Evolutionary conservation across 306 rosid genomes (phyloP), one percentile per base, ranked within the genome.

Genomic region (Abrus pulchellus): DNA sequence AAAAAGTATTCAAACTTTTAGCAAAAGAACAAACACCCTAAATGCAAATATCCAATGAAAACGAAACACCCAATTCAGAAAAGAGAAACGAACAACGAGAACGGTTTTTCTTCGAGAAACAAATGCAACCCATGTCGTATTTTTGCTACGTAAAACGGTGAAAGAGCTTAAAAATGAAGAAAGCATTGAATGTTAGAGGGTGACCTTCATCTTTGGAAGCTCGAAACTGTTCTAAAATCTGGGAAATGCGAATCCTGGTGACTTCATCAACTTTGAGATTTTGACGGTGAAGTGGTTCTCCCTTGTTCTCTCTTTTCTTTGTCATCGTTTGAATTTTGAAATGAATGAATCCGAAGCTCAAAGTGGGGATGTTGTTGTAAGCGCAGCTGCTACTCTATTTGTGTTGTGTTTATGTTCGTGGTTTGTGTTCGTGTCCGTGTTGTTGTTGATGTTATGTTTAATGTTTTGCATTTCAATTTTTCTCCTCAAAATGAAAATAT

Each of bases 171-270:
- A 62, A 48, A 61, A 5, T 34, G 7, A 6, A 47, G 38, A 3
- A 43, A 32, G 44, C 20, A 66, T 49, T 66, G 68, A 32, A 68
- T 41, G 33, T 30, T 0, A 10, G 36, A 5, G 45, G 9, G 52
- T 5, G 5, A 92, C 98, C 97, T 84, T 78, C 81, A 14, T 87
- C 93, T 0, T 75, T 38, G 57, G 97, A 86, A 28, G 59, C 49
- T 30, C 4, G 45, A 57, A 94, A 94, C 3, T 78, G 38, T 1
- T 73, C 36, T 1, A 94, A 83, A 52, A 43, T 29, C 33, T 30
- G 56, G 7, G 54, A n/a, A 27, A 94, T 3, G 69, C 76, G 84
- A 84, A 60, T 67, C 81, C 82, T 70, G 11, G 76, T 52, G 49
- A 28, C 53, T 78, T 87, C 88, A 56, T 75, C 64, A 34, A 86